A percentile compares a stretch with the other conserved stretches of the same genome.
phyloP scores from a whole-genome alignment of 2,329 filamentous ascomycete genomes.

The Beauveria sp. region DNA sequence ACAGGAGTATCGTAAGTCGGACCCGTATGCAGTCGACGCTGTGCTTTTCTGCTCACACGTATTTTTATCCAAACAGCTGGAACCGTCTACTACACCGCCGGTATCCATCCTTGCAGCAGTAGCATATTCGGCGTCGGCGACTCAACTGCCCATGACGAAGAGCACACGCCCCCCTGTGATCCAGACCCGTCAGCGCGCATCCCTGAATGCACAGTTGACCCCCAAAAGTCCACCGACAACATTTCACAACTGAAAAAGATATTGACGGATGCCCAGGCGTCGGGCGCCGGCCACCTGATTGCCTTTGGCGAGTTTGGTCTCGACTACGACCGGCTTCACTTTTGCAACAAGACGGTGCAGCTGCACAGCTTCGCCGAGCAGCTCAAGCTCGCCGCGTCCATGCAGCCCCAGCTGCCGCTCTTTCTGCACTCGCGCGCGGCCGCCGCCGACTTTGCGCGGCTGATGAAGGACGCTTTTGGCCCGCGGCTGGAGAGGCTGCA shows the following conservation, averaged over 20 bases:
- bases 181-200: conserved; percentile 40
- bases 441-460: conserved; percentile 70
- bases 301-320: conserved; percentile 95
- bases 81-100: conserved; percentile 80
- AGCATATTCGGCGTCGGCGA: conserved; percentile 51
- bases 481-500: conserved; percentile 57
- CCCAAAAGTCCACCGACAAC: conserved; percentile 36
- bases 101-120: conserved; percentile 87
- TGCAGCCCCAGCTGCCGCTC: conserved; percentile 69
- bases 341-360: conserved; percentile 72
- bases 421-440: conserved; percentile 91
- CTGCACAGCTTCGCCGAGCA: conserved; percentile 79
- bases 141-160: conserved; percentile 40
- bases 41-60: conserved; percentile 11
- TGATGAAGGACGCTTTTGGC: conserved; percentile 55
- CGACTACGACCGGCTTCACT: conserved; percentile 87
- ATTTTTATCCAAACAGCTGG: conserved; percentile 45
- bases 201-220: conserved; percentile 41
- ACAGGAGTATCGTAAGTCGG: conserved; percentile 59
- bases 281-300: conserved; percentile 42
- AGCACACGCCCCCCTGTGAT: conserved; percentile 44
- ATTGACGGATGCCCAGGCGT: conserved; percentile 48
- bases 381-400: conserved; percentile 63
- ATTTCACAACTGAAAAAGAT: conserved; percentile 57
- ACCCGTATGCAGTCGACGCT: conserved; percentile 3